Base-by-base conservation (phyloP, 306 rosid genomes). In the Cicer bijugum region DNA sequence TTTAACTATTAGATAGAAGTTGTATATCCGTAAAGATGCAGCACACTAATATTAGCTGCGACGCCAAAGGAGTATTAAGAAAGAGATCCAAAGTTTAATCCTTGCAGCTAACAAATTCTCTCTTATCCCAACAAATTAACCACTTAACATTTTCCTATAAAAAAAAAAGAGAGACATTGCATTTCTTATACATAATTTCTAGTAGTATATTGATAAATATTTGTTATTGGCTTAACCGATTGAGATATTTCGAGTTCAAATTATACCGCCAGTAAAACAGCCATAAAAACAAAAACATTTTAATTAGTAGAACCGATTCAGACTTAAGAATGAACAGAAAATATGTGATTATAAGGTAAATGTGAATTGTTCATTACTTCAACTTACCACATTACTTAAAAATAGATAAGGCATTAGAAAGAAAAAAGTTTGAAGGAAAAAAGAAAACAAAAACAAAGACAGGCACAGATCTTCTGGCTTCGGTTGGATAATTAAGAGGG, bases 391-490 rank as follows among this genome's bases (percentile, higher is more conserved):
- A 70, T 77, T 70, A 64, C 69, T 74, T 74, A 23, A 68, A 81
- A 81, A 58, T 52, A 84, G 80, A 75, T 6, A 50, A 52, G 69
- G 57, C 75, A 60, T 12, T 45, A 56, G n/a, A 33, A 69, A 33
- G 15, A 62, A 66, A 45, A 64, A 75, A 12, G 69, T 73, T 61
- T 39, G 46, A 80, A 72, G 63, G 43, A 64, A 52, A 17, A 61
- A 28, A 38, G 15, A 64, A 47, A 17, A 62, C 28, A 38, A 35
- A 58, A 58, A 6, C 77, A 42, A 17, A 60, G 60, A 37, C 58
- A 52, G 79, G 71, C 16, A 16, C 74, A 70, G 87, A 84, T 76
- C 69, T 72, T 78, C 84, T 77, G 75, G 84, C 84, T 70, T 76
- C 70, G 75, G 56, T 74, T 75, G 77, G 84, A 76, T 71, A 78